Evolutionary conservation across 164 flowering plant genomes (phyloP), one percentile per base, ranked within the genome.

Genomic region (Stephania yunnanensis): DNA sequence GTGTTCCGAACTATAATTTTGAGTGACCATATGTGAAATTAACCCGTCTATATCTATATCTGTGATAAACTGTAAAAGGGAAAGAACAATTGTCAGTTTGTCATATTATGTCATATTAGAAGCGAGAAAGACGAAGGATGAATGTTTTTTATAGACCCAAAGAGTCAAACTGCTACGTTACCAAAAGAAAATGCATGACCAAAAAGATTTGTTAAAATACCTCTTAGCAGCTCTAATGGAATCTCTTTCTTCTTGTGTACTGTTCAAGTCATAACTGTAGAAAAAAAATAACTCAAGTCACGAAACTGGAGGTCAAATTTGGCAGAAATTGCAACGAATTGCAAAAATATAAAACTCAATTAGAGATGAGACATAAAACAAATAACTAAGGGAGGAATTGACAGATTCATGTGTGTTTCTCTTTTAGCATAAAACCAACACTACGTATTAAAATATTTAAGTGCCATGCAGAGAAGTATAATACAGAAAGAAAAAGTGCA

Each of bases 161-260:
- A 44, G 36, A 42, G n/a, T 36, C 30, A 68, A 46, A 72, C 9
- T n/a, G 67, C 19, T 48, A 46, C 9, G 22, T 48, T 20, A 53
- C 12, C 11, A 20, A n/a, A 31, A 25, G 2, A 75, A 19, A 17
- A 36, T 65, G 45, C 6, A 44, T 17, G 48, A 20, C 65, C 65
- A 58, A n/a, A 58, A 2, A 58, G 5, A 4, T 58, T 58, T 58
- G 5, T 58, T 20, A 36, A 61, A 71, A 8, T 83, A 89, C 93
- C 90, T 86, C 46, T 85, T 88, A 80, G 80, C 77, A 73, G 36
- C 61, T 80, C 70, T 79, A 30, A 86, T 72, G 31, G 75, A 22
- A 69, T 80, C 84, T 81, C 93, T 80, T 76, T 87, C 93, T 75
- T 85, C 90, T 77, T 82, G 76, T 65, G 91, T 75, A 76, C 89